phyloP scores from a whole-genome alignment of 2,329 filamentous ascomycete genomes.

The Exophiala bonariae region DNA sequence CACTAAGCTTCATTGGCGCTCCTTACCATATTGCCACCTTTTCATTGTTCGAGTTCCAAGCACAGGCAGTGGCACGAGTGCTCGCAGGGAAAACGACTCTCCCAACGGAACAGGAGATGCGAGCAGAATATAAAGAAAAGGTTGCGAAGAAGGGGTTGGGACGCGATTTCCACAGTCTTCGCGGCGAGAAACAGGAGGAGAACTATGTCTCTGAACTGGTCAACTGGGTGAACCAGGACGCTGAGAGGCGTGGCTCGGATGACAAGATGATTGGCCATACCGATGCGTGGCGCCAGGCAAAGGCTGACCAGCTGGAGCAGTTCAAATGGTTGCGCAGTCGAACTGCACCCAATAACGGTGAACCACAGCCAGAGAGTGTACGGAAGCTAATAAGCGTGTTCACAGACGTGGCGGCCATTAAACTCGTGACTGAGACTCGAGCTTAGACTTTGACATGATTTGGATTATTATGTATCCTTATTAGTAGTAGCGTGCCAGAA shows the following conservation, averaged over 20 bases:
- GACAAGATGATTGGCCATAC: constrained; percentile 23
- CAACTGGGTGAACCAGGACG: constrained; percentile 35
- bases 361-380: not conserved
- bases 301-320: constrained; percentile 10
- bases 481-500: no score
- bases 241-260: constrained; percentile 8
- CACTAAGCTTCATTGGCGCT: constrained; percentile 63
- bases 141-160: constrained; percentile 33
- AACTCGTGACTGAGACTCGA: not conserved
- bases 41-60: constrained; percentile 70
- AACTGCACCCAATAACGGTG: no score
- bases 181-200: constrained; percentile 33
- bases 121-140: constrained; percentile 32
- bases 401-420: not conserved
- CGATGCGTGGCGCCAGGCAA: constrained; percentile 15
- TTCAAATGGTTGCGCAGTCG: constrained; percentile 11
- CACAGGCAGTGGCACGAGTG: constrained; percentile 59
- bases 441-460: not conserved
- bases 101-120: constrained; percentile 44
- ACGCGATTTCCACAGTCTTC: constrained; percentile 39
- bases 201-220: constrained; percentile 36
- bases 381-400: no score
- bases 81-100: constrained; percentile 53
- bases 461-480: no score
- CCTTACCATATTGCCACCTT: constrained; percentile 69